Conservation (phyloP, 768 basidiomycete species). For the Tephrocybe sp. region DNA sequence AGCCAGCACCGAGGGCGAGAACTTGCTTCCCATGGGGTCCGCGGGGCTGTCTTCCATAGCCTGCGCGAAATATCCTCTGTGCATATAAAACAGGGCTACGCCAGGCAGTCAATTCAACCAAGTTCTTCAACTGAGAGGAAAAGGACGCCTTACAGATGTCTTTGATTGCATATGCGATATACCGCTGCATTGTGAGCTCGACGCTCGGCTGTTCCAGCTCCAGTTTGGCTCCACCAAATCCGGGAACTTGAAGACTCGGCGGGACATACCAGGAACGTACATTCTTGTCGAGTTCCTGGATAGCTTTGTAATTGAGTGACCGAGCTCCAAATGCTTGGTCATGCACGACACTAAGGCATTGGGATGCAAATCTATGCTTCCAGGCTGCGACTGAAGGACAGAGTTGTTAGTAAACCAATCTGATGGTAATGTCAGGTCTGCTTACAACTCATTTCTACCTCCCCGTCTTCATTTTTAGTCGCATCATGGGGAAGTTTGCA, state of each 20-base stretch:
- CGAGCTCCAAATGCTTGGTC: slow-evolving; percentile 68
- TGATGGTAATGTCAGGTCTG: slow-evolving; percentile 8
- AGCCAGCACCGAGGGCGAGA: slow-evolving; percentile 63
- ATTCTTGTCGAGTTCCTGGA: slow-evolving; percentile 65
- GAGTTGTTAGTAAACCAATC: not conserved
- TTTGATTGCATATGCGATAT: slow-evolving; percentile 62
- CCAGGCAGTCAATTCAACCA: slow-evolving; percentile 33
- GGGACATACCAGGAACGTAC: slow-evolving; percentile 64
- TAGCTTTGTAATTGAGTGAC: slow-evolving; percentile 55
- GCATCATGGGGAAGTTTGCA: slow-evolving; percentile 48
- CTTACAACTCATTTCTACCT: slow-evolving; percentile 64
- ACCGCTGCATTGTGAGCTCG: slow-evolving; percentile 65
- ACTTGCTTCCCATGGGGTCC: slow-evolving; percentile 71
- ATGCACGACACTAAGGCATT: slow-evolving; percentile 62
- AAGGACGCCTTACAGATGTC: slow-evolving; percentile 51
- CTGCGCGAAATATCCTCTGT: slow-evolving; percentile 71
- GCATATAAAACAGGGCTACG: slow-evolving; percentile 68
- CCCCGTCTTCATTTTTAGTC: slow-evolving; percentile 41
- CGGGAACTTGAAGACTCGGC: slow-evolving; percentile 60
- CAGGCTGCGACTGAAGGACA: slow-evolving; percentile 52
- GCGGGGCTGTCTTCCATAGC: slow-evolving; percentile 59
- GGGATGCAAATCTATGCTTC: slow-evolving; percentile 65
- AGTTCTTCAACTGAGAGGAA: slow-evolving; percentile 56
- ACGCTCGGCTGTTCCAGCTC: slow-evolving; percentile 47
- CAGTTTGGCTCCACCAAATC: slow-evolving; percentile 50